Conservation (phyloP, 2,329 filamentous ascomycete genomes). For the Calonectria crousiana region DNA sequence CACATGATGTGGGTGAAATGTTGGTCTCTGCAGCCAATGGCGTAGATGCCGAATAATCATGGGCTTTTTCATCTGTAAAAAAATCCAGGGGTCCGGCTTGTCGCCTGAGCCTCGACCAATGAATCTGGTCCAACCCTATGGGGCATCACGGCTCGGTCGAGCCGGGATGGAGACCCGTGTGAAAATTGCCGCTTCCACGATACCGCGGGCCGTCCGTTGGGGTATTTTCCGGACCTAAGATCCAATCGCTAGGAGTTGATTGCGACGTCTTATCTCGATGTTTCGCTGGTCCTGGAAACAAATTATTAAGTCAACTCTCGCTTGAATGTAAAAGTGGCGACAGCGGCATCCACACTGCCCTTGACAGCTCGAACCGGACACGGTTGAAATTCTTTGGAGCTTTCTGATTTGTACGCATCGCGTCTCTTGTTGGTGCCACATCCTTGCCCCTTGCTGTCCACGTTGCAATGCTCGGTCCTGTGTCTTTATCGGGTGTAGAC, state of each 20-base stretch:
- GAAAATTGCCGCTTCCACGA: background rate
- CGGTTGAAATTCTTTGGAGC: background rate
- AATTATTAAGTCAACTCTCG: background rate
- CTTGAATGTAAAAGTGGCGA: background rate
- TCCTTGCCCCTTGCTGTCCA: background rate
- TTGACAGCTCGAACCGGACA: background rate
- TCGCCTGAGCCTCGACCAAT: background rate
- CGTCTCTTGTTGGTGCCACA: background rate
- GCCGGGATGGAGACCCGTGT: background rate
- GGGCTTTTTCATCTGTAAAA: background rate
- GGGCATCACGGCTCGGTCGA: background rate
- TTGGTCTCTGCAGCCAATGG: background rate
- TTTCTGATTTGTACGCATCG: background rate
- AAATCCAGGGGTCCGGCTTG: background rate
- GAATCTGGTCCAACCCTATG: background rate
- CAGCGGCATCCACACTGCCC: background rate
- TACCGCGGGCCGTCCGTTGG: background rate
- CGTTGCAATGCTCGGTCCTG: slow-evolving; percentile 13
- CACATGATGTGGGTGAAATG: background rate
- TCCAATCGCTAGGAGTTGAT: background rate
- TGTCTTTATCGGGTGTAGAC: slow-evolving; percentile 5
- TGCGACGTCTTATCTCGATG: background rate
- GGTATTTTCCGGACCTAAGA: background rate
- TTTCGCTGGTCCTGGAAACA: background rate
- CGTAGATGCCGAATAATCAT: background rate